Evolutionary conservation across 441 rosid species (phyloP).

Genomic region (Macaranga tanarius): DNA sequence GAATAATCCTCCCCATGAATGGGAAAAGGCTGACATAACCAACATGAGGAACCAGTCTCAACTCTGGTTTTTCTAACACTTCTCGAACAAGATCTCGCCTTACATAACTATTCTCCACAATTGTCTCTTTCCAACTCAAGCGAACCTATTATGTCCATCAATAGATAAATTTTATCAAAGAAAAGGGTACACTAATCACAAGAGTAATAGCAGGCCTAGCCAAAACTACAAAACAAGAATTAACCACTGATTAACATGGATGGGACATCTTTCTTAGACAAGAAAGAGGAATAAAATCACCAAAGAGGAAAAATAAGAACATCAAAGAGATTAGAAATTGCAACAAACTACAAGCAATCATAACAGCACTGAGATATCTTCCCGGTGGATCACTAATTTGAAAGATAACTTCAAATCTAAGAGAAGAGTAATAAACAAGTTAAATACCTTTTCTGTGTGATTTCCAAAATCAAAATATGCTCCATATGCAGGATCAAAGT

Average conservation of each 20-base stretch:
- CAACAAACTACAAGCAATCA: neutral
- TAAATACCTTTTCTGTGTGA: slow-evolving; percentile 87
- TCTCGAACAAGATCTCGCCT: slow-evolving; percentile 78
- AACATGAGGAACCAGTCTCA: slow-evolving; percentile 80
- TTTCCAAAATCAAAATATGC: slow-evolving; percentile 95
- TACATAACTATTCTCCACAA: slow-evolving; percentile 47
- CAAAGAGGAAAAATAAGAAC: neutral
- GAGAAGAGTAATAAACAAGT: slow-evolving; percentile 16
- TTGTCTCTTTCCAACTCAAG: slow-evolving; percentile 77
- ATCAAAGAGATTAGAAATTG: neutral
- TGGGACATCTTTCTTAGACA: neutral
- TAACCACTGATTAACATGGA: neutral
- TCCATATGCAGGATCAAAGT: slow-evolving; percentile 75
- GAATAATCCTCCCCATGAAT: slow-evolving; percentile 81
- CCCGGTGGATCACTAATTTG: neutral
- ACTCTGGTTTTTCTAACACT: slow-evolving; percentile 57
- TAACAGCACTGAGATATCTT: neutral
- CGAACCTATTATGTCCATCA: slow-evolving; percentile 58
- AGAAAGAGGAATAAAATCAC: neutral
- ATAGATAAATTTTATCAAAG: slow-evolving; percentile 1
- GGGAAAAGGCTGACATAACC: slow-evolving; percentile 98
- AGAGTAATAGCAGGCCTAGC: neutral
- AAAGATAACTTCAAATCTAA: neutral
- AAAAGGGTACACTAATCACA: no score
- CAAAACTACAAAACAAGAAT: neutral